Percentiles rank a stretch among this genome's conserved stretches.
phyloP scores from a whole-genome alignment of 768 basidiomycete species.

The Myochromella boudieri region DNA sequence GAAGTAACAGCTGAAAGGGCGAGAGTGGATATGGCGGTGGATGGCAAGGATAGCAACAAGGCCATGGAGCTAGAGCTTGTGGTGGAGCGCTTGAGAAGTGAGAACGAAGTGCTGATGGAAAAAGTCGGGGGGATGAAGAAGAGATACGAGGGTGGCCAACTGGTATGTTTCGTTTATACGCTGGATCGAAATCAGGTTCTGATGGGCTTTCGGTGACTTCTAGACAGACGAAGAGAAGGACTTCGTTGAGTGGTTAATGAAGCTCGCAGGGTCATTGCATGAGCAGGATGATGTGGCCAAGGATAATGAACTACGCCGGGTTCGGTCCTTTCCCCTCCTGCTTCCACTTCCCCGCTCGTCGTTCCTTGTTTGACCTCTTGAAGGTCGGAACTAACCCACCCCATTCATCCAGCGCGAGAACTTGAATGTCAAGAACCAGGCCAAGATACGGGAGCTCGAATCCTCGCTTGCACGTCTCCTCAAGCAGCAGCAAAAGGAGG shows the following conservation, averaged over 20 bases:
- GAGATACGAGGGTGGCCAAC: slow-evolving; percentile 44
- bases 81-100: slow-evolving; percentile 9
- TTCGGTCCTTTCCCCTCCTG: slow-evolving; percentile 21
- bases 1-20: slow-evolving; percentile 3
- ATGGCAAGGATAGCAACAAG: too few species aligned
- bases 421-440: slow-evolving; percentile 40
- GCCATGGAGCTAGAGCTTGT: not conserved
- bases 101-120: slow-evolving; percentile 19
- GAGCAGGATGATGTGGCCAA: slow-evolving; percentile 55
- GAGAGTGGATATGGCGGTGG: too few species aligned
- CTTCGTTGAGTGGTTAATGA: slow-evolving; percentile 45
- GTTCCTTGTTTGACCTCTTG: too few species aligned
- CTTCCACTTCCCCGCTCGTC: too few species aligned
- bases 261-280: slow-evolving; percentile 43
- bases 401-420: slow-evolving; percentile 50
- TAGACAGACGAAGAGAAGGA: slow-evolving; percentile 52
- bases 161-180: slow-evolving; percentile 37
- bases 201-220: too few species aligned
- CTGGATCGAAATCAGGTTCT: too few species aligned
- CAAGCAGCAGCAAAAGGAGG: slow-evolving; percentile 32
- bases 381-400: too few species aligned
- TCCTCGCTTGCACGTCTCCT: slow-evolving; percentile 44
- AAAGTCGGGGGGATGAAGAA: slow-evolving; percentile 27
- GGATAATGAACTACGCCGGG: slow-evolving; percentile 55
- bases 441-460: slow-evolving; percentile 46